Percentiles rank a stretch among this genome's conserved stretches.
Evolutionary conservation across 2,329 filamentous ascomycete species (phyloP).

Genomic region (Zasmidium citrigriseum): DNA sequence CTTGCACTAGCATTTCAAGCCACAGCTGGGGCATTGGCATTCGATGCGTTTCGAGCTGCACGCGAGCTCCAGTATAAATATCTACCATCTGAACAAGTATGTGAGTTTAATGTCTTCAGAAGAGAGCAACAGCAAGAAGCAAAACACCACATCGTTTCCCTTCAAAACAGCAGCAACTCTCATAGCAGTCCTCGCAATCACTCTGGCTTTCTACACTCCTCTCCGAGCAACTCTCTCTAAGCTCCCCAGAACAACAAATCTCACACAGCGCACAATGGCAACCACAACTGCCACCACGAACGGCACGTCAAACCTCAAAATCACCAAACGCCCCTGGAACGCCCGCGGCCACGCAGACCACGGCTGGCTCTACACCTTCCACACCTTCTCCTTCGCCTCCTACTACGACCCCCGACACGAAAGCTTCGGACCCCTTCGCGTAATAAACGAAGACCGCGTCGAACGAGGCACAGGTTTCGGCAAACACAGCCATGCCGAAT

Average conservation of each 20-base stretch:
- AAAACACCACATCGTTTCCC: slow-evolving; percentile 14
- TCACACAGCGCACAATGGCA: slow-evolving; percentile 39
- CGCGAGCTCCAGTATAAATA: slow-evolving; percentile 19
- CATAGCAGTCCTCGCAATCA: slow-evolving; percentile 42
- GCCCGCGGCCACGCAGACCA: slow-evolving; percentile 76
- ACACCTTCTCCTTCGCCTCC: slow-evolving; percentile 79
- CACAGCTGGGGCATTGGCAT: background rate
- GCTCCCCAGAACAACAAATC: slow-evolving; percentile 26
- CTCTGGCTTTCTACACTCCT: slow-evolving; percentile 47
- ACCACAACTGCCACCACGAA: slow-evolving; percentile 33
- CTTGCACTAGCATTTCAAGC: background rate
- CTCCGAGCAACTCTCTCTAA: slow-evolving; percentile 40
- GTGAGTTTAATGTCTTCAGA: slow-evolving; percentile 27
- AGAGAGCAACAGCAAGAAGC: slow-evolving; percentile 12
- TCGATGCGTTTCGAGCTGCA: background rate
- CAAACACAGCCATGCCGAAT: slow-evolving; percentile 81
- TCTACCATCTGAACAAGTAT: slow-evolving; percentile 2
- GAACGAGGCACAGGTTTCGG: slow-evolving; percentile 74
- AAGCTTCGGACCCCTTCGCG: slow-evolving; percentile 74
- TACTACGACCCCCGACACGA: slow-evolving; percentile 68
- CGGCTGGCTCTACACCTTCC: slow-evolving; percentile 85
- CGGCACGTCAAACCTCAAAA: slow-evolving; percentile 50
- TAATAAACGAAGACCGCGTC: slow-evolving; percentile 88
- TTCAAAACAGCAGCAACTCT: slow-evolving; percentile 32
- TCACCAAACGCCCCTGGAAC: slow-evolving; percentile 71